Conservation (phyloP, 2,329 filamentous ascomycete species). For the Aspergillus sergii region DNA sequence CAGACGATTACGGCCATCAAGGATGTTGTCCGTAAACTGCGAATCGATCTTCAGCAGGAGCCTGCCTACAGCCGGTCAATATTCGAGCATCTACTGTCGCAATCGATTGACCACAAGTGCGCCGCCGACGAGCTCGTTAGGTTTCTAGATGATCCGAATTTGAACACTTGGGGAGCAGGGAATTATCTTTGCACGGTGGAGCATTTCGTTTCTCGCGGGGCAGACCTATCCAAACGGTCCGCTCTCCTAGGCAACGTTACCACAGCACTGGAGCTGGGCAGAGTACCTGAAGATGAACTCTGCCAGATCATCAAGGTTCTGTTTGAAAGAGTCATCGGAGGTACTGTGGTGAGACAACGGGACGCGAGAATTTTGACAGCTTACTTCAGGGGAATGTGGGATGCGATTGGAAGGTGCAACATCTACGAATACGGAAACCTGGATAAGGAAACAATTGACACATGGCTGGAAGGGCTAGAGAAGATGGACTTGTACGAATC, state of each 20-base stretch:
- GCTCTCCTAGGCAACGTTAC: conserved; percentile 30
- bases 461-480: conserved; percentile 36
- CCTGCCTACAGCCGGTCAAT: conserved; percentile 39
- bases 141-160: conserved; percentile 39
- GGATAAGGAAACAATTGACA: conserved; percentile 28
- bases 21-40: conserved; percentile 28
- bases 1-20: conserved; percentile 32
- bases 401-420: conserved; percentile 38
- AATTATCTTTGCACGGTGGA: conserved; percentile 38
- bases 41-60: conserved; percentile 37
- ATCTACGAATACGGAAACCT: conserved; percentile 39
- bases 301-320: conserved; percentile 33
- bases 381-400: conserved; percentile 39
- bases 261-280: conserved; percentile 37
- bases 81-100: conserved; percentile 34
- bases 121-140: conserved; percentile 27
- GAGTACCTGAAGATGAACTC: conserved; percentile 37
- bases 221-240: conserved; percentile 20
- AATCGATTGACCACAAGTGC: conserved; percentile 12
- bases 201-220: conserved; percentile 24
- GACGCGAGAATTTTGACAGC: conserved; percentile 21
- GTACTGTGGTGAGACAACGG: neutral
- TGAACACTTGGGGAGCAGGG: conserved; percentile 39
- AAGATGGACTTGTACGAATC: conserved; percentile 15
- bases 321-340: conserved; percentile 9